Conservation (phyloP, 78 protist genomes). For the Dictyostelium firmibasis region DNA sequence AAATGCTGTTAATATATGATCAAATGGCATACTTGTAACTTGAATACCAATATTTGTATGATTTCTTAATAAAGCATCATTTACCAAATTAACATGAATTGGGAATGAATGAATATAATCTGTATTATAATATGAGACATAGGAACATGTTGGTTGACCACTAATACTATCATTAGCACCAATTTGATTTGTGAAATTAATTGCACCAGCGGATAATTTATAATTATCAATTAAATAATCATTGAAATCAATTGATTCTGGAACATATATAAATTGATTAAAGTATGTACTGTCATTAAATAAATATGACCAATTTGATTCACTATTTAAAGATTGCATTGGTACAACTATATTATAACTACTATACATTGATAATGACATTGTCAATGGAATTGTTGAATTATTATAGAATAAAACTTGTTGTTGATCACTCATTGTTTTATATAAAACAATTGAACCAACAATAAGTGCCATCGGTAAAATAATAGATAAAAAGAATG, state of each 20-base stretch:
- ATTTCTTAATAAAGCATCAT: slow-evolving; percentile 14
- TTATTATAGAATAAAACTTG: slow-evolving; percentile 7
- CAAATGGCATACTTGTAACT: slow-evolving; percentile 24
- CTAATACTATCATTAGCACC: background rate
- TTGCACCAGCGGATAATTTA: background rate
- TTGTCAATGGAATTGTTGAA: background rate
- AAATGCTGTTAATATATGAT: slow-evolving; percentile 7
- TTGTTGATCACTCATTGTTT: background rate
- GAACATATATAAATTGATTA: background rate
- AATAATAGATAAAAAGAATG: slow-evolving; percentile 14
- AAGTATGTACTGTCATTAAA: background rate
- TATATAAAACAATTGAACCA: slow-evolving; percentile 14
- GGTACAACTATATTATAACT: background rate
- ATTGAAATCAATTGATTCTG: background rate
- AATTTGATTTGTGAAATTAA: background rate
- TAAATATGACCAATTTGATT: background rate
- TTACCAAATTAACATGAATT: slow-evolving; percentile 21
- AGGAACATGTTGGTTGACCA: background rate
- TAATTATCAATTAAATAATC: slow-evolving; percentile 22
- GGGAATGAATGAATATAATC: slow-evolving; percentile 21
- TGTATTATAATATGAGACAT: background rate
- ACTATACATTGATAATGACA: background rate
- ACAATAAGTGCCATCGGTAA: slow-evolving; percentile 10
- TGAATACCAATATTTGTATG: background rate
- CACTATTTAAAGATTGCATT: background rate